Conservation (phyloP, 495 filamentous ascomycete genomes). For the Aspergillus ostianus region DNA sequence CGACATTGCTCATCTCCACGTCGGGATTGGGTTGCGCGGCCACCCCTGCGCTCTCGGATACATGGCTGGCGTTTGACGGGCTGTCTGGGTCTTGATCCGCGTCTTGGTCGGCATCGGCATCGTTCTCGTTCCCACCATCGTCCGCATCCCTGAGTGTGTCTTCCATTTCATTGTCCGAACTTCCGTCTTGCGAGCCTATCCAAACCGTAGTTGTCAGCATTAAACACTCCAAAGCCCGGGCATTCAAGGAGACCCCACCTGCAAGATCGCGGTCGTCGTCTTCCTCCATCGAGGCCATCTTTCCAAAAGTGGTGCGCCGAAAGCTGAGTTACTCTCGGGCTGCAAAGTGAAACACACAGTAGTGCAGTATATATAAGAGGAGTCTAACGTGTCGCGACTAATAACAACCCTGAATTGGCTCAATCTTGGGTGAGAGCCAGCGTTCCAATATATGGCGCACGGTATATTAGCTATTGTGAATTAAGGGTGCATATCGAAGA, state of each 20-base stretch:
- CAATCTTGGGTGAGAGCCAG: background rate
- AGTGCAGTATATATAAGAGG: background rate
- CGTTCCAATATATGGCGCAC: background rate
- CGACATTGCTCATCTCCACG: conserved; percentile 33
- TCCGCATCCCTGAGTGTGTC: conserved; percentile 66
- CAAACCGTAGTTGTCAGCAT: background rate
- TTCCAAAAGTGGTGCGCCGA: background rate
- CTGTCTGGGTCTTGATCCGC: conserved; percentile 60
- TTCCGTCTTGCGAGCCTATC: conserved; percentile 58
- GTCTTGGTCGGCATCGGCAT: conserved; percentile 58
- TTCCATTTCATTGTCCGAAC: conserved; percentile 70
- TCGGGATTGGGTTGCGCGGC: conserved; percentile 42
- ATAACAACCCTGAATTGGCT: background rate
- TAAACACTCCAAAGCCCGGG: background rate
- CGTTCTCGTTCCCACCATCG: conserved; percentile 59
- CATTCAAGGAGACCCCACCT: conserved; percentile 32
- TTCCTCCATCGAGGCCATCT: conserved; percentile 45
- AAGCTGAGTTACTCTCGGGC: background rate
- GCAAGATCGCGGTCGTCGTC: conserved; percentile 57
- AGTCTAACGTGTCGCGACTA: background rate
- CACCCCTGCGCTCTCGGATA: conserved; percentile 39
- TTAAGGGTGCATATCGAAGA: background rate
- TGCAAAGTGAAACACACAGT: background rate
- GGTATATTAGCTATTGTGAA: background rate
- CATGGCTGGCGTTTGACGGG: conserved; percentile 47